Conservation (phyloP, 768 basidiomycete genomes). For the Leccinum barrowsii region DNA sequence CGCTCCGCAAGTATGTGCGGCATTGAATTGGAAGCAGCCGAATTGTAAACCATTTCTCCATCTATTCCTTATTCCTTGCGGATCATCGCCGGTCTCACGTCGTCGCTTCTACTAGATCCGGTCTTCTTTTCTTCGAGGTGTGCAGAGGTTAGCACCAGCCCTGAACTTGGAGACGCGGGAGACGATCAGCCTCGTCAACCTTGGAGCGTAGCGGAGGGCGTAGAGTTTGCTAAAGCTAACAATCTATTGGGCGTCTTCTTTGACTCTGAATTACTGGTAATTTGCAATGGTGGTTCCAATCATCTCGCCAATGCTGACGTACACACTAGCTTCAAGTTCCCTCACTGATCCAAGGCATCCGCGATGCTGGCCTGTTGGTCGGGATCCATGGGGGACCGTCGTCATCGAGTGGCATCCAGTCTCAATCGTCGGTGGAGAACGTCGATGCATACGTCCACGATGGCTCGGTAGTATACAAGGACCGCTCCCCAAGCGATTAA, state of each 20-base stretch:
- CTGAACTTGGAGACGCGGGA: conserved; percentile 40
- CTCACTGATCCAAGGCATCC: conserved; percentile 82
- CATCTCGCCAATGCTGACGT: conserved; percentile 12
- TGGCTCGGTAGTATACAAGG: conserved; percentile 65
- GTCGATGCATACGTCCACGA: conserved; percentile 69
- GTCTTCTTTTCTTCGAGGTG: conserved; percentile 93
- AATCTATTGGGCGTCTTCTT: conserved; percentile 91
- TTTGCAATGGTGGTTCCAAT: conserved; percentile 20
- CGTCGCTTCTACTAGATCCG: conserved; percentile 58
- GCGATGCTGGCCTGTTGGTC: conserved; percentile 84
- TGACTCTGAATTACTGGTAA: conserved; percentile 81
- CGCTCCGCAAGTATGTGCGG: conserved; percentile 83
- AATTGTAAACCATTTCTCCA: conserved; percentile 66
- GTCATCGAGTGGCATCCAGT: conserved; percentile 37
- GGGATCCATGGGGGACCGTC: conserved; percentile 72
- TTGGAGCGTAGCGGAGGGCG: conserved; percentile 80
- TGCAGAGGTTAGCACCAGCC: conserved; percentile 50
- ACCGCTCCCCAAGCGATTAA: conserved; percentile 52
- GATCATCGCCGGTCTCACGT: conserved; percentile 18
- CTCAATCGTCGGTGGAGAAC: conserved; percentile 41
- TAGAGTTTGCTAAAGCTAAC: conserved; percentile 89
- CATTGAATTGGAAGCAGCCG: conserved; percentile 98
- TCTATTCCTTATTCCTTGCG: conserved; percentile 19
- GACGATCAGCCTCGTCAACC: conserved; percentile 46
- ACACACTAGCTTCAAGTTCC: conserved; percentile 69